These are phyloP conservation scores for Phtheirospermum japonicum DNA, from an alignment of 257 asterid species.

Conservation along the genomic window DNA sequence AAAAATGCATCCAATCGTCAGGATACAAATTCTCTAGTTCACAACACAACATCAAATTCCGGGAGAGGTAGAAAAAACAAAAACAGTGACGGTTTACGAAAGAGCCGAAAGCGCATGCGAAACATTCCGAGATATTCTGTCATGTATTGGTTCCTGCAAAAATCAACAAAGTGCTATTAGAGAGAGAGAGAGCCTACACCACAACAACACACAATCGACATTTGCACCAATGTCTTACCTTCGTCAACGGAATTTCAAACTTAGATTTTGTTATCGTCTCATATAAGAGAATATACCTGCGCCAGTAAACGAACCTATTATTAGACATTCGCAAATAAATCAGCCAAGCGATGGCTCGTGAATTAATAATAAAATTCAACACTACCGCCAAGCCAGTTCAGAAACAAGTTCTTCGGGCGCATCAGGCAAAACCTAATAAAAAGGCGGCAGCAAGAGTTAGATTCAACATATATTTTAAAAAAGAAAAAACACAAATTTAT, in stretches of 20 bases:
- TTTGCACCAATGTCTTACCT: slow-evolving; percentile 39
- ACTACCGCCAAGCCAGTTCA: slow-evolving; percentile 90
- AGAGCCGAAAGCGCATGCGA: slow-evolving; percentile 53
- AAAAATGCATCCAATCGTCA: not conserved
- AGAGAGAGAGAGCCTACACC: not conserved
- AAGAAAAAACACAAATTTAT: not conserved
- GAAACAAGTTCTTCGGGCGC: slow-evolving; percentile 88
- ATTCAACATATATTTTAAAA: slow-evolving; percentile 5
- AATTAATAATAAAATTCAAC: slow-evolving; percentile 11
- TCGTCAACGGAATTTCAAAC: slow-evolving; percentile 50
- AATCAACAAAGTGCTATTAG: slow-evolving; percentile 21
- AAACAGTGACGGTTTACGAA: slow-evolving; percentile 10
- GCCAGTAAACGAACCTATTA: slow-evolving; percentile 14
- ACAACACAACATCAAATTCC: too few relatives aligned
- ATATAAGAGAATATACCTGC: slow-evolving; percentile 76
- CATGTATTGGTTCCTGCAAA: slow-evolving; percentile 76
- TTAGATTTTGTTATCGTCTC: slow-evolving; percentile 79
- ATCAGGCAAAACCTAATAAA: slow-evolving; percentile 73
- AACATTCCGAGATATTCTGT: slow-evolving; percentile 71
- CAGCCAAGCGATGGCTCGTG: too few relatives aligned
- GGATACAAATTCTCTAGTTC: too few relatives aligned
- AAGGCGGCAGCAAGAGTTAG: slow-evolving; percentile 5
- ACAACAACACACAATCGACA: not conserved
- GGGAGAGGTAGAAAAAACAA: too few relatives aligned
- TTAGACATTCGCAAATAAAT: not conserved